These are phyloP conservation scores for Mortierella sp. DNA, from an alignment of 371 early-diverging fungal species.

Conservation along the genomic window DNA sequence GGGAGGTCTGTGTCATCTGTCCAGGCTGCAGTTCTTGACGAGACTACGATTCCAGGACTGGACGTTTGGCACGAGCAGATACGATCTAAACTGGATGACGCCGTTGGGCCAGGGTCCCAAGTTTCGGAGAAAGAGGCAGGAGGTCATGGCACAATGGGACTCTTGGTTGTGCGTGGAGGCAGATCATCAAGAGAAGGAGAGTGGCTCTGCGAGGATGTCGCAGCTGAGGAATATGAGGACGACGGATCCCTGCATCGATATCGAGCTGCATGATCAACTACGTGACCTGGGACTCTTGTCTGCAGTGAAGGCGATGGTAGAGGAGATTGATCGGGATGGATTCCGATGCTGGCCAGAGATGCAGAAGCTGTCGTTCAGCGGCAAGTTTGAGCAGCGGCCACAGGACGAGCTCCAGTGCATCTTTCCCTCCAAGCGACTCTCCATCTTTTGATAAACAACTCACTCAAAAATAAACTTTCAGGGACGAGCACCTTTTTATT, in stretches of 20 bases:
- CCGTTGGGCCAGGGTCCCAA: background rate
- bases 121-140: slow-evolving; percentile 2
- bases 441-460: background rate
- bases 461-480: background rate
- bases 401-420: background rate
- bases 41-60: slow-evolving; percentile 3
- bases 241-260: background rate
- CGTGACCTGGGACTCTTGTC: background rate
- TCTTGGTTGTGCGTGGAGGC: background rate
- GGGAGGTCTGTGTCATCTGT: slow-evolving; percentile 1
- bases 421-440: background rate
- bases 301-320: background rate
- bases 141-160: slow-evolving; percentile 6
- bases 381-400: slow-evolving; percentile 3
- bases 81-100: slow-evolving; percentile 2
- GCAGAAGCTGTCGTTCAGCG: background rate
- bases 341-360: slow-evolving; percentile 1
- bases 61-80: slow-evolving; percentile 1
- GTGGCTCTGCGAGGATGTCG: background rate
- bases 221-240: background rate
- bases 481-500: background rate
- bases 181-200: background rate
- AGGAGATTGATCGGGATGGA: background rate
- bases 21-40: background rate
- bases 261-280: background rate